Conservation (phyloP, 2,329 filamentous ascomycete species). For the Magnaporthales sp. region DNA sequence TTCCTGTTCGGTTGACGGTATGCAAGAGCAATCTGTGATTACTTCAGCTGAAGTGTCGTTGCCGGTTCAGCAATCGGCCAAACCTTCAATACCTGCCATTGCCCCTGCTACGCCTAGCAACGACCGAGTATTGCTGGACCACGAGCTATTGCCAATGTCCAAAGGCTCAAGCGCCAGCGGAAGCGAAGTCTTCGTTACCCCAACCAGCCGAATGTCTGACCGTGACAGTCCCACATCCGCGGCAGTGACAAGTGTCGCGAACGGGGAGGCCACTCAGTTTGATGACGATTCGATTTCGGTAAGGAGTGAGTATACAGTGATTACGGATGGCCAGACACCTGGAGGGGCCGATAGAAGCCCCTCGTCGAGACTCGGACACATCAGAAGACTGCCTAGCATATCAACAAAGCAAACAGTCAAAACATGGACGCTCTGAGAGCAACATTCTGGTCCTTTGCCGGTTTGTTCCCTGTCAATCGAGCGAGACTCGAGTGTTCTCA, state of each 20-base stretch:
- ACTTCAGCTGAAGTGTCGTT: neutral
- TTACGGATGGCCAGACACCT: neutral
- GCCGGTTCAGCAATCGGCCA: neutral
- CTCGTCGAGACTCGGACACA: neutral
- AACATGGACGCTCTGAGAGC: neutral
- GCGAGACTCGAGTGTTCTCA: neutral
- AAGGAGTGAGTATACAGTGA: neutral
- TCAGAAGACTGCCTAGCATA: neutral
- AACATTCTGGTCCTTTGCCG: neutral
- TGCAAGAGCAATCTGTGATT: neutral
- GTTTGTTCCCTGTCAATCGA: neutral
- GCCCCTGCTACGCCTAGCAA: neutral
- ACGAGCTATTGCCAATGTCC: neutral
- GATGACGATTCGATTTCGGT: neutral
- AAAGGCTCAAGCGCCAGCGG: neutral
- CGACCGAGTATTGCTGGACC: neutral
- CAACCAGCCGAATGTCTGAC: neutral
- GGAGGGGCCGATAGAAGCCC: neutral
- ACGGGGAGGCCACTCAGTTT: neutral
- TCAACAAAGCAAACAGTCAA: neutral
- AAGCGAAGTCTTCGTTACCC: neutral
- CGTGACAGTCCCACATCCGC: neutral
- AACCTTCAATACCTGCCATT: neutral
- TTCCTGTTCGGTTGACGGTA: neutral
- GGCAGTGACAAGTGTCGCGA: neutral